phyloP scores from a whole-genome alignment of 2,329 filamentous ascomycete species.

The Phialophora chinensis region DNA sequence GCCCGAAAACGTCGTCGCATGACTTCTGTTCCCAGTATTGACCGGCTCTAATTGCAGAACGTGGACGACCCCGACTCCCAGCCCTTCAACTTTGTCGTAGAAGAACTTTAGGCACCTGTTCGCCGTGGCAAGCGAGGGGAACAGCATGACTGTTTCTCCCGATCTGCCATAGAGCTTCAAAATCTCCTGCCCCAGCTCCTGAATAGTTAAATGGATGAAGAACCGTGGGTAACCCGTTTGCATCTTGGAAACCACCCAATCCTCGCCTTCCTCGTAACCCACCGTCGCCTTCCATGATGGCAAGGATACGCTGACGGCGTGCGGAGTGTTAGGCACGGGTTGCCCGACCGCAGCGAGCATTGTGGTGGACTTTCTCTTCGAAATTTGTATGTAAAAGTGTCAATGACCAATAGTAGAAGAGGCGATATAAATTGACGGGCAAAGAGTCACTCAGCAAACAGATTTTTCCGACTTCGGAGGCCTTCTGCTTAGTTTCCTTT shows the following conservation, averaged over 20 bases:
- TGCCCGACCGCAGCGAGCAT: constrained; percentile 60
- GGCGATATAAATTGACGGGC: not conserved
- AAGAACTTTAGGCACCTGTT: constrained; percentile 77
- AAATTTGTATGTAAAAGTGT: not conserved
- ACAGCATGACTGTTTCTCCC: constrained; percentile 72
- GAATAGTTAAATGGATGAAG: constrained; percentile 86
- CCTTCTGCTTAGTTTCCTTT: constrained; percentile 19
- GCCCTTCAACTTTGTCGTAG: constrained; percentile 60
- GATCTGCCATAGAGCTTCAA: constrained; percentile 65
- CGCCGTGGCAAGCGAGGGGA: constrained; percentile 75
- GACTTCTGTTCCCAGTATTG: constrained; percentile 54
- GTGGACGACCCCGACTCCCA: constrained; percentile 57
- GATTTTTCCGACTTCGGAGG: not conserved
- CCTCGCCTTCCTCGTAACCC: constrained; percentile 89
- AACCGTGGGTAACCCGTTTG: constrained; percentile 92
- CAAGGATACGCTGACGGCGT: constrained; percentile 93
- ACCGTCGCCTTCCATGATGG: constrained; percentile 92
- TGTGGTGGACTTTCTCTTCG: not conserved
- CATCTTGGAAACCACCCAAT: constrained; percentile 86
- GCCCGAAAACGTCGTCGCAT: constrained; percentile 60
- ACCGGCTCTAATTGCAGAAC: constrained; percentile 70
- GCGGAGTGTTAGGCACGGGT: constrained; percentile 78
- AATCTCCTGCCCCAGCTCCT: constrained; percentile 73
- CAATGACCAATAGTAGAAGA: constrained; percentile 2
- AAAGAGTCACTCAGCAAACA: constrained; percentile 3